Base-by-base conservation (phyloP, 768 basidiomycete species). In the Stropharia rugosoannulata region DNA sequence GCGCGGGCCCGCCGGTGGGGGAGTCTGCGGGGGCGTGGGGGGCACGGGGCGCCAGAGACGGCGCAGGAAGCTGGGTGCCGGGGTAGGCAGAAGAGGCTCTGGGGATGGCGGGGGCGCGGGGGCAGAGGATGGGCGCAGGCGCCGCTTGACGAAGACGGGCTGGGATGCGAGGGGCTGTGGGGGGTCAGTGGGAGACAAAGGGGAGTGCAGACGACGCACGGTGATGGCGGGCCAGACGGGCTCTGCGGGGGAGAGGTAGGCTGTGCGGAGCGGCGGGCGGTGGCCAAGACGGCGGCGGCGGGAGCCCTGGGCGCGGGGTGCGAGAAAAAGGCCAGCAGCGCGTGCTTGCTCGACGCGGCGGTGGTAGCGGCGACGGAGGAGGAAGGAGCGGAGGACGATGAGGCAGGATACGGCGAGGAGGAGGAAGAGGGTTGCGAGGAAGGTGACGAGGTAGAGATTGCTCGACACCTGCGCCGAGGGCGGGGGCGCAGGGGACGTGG, bases 341-440 rank as follows among this genome's bases (percentile, higher is more conserved):
- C 85, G 65, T 0, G 84, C 83, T 13, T 79, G 79, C 45, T 82
- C 77, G 47, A 86, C 61, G 16, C 75, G 77, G 8, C 74, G 76
- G 56, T 74, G 81, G 67, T 81, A 82, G 18, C 84, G 80, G 13
- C 85, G 73, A 16, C 87, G 82, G 15, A 85, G 62, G 55, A 87
- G 61, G 60, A 82, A 82, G 1, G 87, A 85, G 42, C 89, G 80
- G 45, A 85, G 70, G 51, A 89, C 77, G 60, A 90, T 84, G 5
- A 80, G 79, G 40, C 75, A 81, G 8, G 86, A 88, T 49, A 89
- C 78, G 41, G 82, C 72, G 15, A 90, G 75, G 58, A 90, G 80
- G 42, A 89, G 74, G 59, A 87, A 76, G 22, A 90, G 78, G 3
- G 87, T 89, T 19, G 87, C 85, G 37, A 89, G 80, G 62, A 89